Evolutionary conservation across 805 yeast genomes (phyloP), one percentile per base, ranked within the genome.

Genomic region (Cyberlindnera japonica): DNA sequence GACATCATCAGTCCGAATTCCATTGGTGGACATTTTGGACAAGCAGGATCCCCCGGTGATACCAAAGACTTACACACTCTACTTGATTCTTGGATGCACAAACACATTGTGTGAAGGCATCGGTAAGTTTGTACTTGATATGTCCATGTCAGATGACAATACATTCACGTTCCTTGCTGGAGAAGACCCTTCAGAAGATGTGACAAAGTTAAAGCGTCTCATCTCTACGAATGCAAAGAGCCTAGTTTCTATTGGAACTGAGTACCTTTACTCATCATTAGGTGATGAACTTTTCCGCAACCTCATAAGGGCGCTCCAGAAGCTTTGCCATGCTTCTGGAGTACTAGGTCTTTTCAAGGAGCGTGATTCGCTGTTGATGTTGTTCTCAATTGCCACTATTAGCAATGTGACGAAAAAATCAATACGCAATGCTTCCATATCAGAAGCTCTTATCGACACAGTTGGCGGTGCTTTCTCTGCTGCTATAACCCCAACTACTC

Each of bases 251-350:
- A 62, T 75, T 21, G 74, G 72, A 34, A 62, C 72, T 9, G 65
- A 69, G 3, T 80, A 77, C 38, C 56, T 91, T 7, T 79, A 79
- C 50, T 76, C 89, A 0, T 68, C 83, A 5, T 61, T 86, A 54
- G 95, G 88, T 51, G 69, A 72, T 40, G 91, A 84, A 14, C 55
- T 79, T 16, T 90, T 85, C 58, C 83, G 83, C 41, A 62, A 68
- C 9, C 54, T 82, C 3, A 77, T 89, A 3, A 67, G 95, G 28
- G 74, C 95, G 0, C 69, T 86, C 7, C 97, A 91, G 58, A 81
- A 82, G 47, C 68, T 86, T 35, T 78, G 95, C 6, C 96, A 88
- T 57, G 78, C 90, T 0, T 74, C 90, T 0, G 97, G 97, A 0
- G 64, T 87, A 13, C 60, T 89, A n/a, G 80, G 78, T 0, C 56